Conservation (phyloP, 805 yeast species). For the Yarrowia sp. region DNA sequence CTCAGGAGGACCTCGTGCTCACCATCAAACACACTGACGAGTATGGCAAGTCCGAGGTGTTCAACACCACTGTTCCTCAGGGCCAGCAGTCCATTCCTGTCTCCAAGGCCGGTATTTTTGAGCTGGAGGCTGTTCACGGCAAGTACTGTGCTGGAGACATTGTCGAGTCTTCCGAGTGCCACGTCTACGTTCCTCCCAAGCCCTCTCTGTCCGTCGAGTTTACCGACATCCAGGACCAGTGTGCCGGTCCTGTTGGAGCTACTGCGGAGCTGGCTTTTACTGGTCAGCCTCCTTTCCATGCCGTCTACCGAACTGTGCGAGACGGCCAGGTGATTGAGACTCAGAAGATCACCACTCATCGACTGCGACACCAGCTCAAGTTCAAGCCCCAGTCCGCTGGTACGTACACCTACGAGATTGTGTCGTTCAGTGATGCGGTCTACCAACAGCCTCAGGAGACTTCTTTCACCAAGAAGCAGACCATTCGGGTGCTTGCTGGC, state of each 20-base stretch:
- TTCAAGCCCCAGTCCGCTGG: conserved; percentile 86
- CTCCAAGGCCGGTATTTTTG: conserved; percentile 70
- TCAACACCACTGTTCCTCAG: conserved; percentile 44
- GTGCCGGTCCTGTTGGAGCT: conserved; percentile 92
- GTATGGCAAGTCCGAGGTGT: conserved; percentile 45
- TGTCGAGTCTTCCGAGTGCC: conserved; percentile 60
- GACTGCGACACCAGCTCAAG: conserved; percentile 61
- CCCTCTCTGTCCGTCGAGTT: conserved; percentile 57
- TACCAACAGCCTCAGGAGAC: conserved; percentile 52
- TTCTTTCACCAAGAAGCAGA: conserved; percentile 47
- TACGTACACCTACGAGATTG: conserved; percentile 74
- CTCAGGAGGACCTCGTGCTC: conserved; percentile 59
- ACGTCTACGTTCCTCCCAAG: conserved; percentile 64
- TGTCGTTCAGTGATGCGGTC: conserved; percentile 67
- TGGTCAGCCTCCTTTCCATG: conserved; percentile 84
- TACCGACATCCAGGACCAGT: conserved; percentile 75
- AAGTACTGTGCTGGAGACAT: conserved; percentile 72
- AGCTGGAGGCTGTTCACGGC: conserved; percentile 61
- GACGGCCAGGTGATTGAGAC: conserved; percentile 49
- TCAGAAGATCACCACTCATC: conserved; percentile 47
- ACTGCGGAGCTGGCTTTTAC: conserved; percentile 68
- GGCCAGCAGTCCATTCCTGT: conserved; percentile 39
- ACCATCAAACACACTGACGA: conserved; percentile 49
- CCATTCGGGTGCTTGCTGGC: conserved; percentile 51
- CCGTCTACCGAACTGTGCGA: conserved; percentile 62